Evolutionary conservation across 768 basidiomycete genomes (phyloP).

Genomic region (Tubosaeta brunneosetosa): DNA sequence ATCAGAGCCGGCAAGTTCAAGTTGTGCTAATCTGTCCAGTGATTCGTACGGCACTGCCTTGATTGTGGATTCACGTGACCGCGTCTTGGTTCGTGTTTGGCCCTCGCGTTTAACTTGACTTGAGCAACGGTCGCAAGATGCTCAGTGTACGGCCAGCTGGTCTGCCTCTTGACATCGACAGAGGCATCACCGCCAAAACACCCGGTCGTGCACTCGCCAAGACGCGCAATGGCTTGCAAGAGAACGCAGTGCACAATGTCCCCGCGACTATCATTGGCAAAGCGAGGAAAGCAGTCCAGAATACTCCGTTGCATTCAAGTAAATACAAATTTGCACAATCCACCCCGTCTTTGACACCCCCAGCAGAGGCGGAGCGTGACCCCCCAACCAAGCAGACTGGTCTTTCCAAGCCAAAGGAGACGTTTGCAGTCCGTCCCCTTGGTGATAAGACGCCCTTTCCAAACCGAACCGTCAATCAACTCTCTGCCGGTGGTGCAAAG

Average conservation of each 20-base stretch:
- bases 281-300: slow-evolving; percentile 37
- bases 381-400: slow-evolving; percentile 25
- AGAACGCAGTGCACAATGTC: slow-evolving; percentile 44
- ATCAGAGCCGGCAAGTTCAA: no score
- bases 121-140: slow-evolving; percentile 18
- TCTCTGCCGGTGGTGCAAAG: slow-evolving; percentile 35
- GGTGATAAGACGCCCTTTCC: slow-evolving; percentile 75
- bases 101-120: neutral
- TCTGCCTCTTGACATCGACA: slow-evolving; percentile 26
- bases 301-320: slow-evolving; percentile 35
- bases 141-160: slow-evolving; percentile 23
- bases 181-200: slow-evolving; percentile 39
- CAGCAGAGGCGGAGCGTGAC: slow-evolving; percentile 19
- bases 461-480: slow-evolving; percentile 43
- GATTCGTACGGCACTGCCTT: neutral
- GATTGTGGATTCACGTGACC: slow-evolving; percentile 22
- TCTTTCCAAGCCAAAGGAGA: slow-evolving; percentile 21
- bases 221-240: slow-evolving; percentile 37
- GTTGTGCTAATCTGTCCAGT: no score
- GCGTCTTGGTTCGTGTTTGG: slow-evolving; percentile 19
- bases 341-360: neutral
- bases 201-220: slow-evolving; percentile 47
- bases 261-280: slow-evolving; percentile 43
- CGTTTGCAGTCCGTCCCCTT: slow-evolving; percentile 44
- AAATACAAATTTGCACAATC: neutral